Percentiles rank a stretch among this genome's conserved stretches.
Conservation (phyloP, 2,329 filamentous ascomycete genomes). For the Acrocalymma vagum region DNA sequence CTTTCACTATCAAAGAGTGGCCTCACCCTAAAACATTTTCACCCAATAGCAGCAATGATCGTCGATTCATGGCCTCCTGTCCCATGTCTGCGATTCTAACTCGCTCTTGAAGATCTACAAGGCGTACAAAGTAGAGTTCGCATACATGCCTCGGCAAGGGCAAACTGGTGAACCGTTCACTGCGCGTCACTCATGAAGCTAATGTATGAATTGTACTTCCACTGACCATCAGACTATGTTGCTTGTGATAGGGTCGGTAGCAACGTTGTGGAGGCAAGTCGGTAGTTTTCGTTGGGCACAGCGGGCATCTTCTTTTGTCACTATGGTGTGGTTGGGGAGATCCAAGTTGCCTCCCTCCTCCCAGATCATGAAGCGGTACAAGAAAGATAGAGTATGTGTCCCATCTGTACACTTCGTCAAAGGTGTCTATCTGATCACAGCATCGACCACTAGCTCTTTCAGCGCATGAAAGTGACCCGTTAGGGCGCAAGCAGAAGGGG, state of each 20-base stretch:
- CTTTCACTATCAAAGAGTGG: conserved; percentile 1
- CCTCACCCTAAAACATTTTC: conserved; percentile 7
- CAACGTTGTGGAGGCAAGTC: conserved; percentile 17
- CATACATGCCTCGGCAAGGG: conserved; percentile 16
- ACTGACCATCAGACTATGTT: too few species aligned
- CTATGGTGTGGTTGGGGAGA: conserved; percentile 6
- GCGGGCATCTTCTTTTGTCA: conserved; percentile 1
- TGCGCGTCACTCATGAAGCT: conserved; percentile 12
- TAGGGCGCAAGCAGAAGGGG: too few species aligned
- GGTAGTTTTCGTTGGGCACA: too few species aligned
- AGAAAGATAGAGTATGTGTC: too few species aligned
- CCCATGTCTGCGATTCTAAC: conserved; percentile 1
- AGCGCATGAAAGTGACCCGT: too few species aligned
- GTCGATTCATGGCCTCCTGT: conserved; percentile 2
- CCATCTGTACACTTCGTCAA: too few species aligned
- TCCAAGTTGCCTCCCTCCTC: conserved; percentile 14
- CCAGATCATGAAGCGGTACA: conserved; percentile 12
- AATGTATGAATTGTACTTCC: conserved; percentile 9
- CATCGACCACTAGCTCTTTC: too few species aligned
- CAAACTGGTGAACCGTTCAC: conserved; percentile 17
- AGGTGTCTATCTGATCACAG: too few species aligned
- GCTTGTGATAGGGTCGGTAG: conserved; percentile 15
- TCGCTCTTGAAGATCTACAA: conserved; percentile 4
- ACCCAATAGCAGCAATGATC: conserved; percentile 9
- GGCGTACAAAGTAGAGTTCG: conserved; percentile 8